Conservation (phyloP, 2,329 filamentous ascomycete species). For the Lecanicillium sp. region DNA sequence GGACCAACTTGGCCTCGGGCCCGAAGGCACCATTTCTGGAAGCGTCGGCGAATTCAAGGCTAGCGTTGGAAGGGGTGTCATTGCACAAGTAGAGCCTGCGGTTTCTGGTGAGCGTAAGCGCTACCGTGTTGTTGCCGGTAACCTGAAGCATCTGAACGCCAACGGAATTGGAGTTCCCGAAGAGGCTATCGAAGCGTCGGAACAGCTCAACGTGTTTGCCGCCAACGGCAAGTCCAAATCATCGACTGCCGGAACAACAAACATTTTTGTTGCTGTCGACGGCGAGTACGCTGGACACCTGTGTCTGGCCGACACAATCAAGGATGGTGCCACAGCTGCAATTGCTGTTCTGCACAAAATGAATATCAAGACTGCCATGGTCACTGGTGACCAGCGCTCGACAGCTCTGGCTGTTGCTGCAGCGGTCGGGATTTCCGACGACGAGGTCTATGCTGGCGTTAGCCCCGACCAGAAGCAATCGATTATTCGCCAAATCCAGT, state of each 20-base stretch:
- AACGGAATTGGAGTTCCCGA: conserved; percentile 59
- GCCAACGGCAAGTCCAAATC: conserved; percentile 24
- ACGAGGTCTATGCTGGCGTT: conserved; percentile 77
- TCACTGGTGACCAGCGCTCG: conserved; percentile 83
- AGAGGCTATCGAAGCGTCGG: conserved; percentile 54
- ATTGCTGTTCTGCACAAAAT: conserved; percentile 76
- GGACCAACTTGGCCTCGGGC: conserved; percentile 61
- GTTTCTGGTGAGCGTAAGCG: conserved; percentile 57
- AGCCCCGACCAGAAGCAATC: conserved; percentile 85
- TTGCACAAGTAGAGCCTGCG: conserved; percentile 71
- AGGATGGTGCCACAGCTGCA: conserved; percentile 72
- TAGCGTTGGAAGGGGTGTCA: conserved; percentile 76
- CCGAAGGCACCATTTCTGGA: conserved; percentile 71
- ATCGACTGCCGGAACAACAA: conserved; percentile 64
- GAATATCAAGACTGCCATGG: conserved; percentile 80
- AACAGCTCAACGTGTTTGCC: conserved; percentile 44
- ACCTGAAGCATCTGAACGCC: conserved; percentile 65
- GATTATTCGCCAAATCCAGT: conserved; percentile 72
- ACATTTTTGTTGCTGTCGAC: conserved; percentile 86
- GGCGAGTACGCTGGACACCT: conserved; percentile 72
- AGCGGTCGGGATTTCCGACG: conserved; percentile 68
- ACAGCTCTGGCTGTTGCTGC: conserved; percentile 79
- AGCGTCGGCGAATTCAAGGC: conserved; percentile 79
- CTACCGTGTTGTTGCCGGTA: conserved; percentile 78
- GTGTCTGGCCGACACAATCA: conserved; percentile 82